A percentile compares a stretch with the other conserved stretches of the same genome.
These are phyloP conservation scores for Lasiosphaeria miniovina DNA, from an alignment of 495 filamentous ascomycete genomes.

Conservation along the genomic window DNA sequence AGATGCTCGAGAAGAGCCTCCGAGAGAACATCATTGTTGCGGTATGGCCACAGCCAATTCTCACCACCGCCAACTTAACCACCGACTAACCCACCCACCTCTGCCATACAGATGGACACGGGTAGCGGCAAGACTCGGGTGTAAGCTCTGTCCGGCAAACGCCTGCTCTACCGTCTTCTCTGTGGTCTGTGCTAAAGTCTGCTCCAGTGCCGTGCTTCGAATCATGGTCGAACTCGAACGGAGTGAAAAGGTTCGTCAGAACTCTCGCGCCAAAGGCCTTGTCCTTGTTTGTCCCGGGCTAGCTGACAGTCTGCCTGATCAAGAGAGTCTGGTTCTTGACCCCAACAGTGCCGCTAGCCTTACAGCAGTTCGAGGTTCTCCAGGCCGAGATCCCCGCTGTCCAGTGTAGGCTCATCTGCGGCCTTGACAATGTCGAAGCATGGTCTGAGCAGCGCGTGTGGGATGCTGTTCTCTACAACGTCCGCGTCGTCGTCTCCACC, in stretches of 20 bases:
- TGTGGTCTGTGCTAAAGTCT: background rate
- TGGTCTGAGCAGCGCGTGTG: constrained; percentile 73
- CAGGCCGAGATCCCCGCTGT: constrained; percentile 58
- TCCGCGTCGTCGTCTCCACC: constrained; percentile 74
- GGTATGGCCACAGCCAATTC: constrained; percentile 43
- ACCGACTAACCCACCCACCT: background rate
- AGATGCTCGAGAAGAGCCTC: constrained; percentile 86
- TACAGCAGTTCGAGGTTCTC: constrained; percentile 70
- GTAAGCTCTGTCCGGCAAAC: constrained; percentile 46
- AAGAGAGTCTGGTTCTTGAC: constrained; percentile 84
- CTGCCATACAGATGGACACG: constrained; percentile 72
- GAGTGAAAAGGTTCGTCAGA: constrained; percentile 54
- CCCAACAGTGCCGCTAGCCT: constrained; percentile 70
- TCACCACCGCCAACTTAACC: background rate
- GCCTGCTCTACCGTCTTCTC: background rate
- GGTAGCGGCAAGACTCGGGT: constrained; percentile 91
- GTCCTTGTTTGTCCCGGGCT: background rate
- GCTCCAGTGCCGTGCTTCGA: constrained; percentile 69
- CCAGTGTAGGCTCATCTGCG: constrained; percentile 62
- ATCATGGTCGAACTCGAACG: constrained; percentile 73
- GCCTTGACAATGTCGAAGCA: constrained; percentile 64
- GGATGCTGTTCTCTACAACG: constrained; percentile 65
- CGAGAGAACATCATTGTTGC: constrained; percentile 79
- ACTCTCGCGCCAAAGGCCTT: no score
- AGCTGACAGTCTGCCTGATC: constrained; percentile 15